Base-by-base conservation (phyloP, 75 land plant species). In the Pinus taeda region DNA sequence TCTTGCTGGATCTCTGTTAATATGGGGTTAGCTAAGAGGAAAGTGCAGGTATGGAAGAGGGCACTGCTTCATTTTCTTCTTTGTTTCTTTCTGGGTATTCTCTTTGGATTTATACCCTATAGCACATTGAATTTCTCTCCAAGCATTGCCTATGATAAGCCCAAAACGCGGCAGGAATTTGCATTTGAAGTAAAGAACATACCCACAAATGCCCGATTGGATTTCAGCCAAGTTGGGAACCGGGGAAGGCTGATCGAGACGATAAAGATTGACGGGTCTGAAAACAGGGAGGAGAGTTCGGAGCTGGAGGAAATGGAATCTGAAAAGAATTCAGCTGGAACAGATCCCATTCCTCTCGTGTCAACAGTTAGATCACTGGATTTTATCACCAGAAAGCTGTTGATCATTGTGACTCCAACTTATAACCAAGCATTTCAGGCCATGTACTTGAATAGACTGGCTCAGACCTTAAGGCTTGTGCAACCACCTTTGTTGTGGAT, bases 381-480 rank as follows among this genome's bases (percentile, higher is more conserved):
- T 80, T 59, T 57, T 24, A 33, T 36, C 30, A 36, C 82, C n/a
- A 57, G 83, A 59, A 94, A 88, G 80, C 84, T 85, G 11, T 22
- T 97, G 73, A 89, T 97, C 29, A 79, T 97, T 24, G 93, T 97
- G 33, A 94, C 97, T 1, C 93, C 99, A 55, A 94, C 93, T 12
- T 89, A 90, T 59, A 85, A 77, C 53, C 77, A 88, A 67, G 75
- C 86, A 37, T 63, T 84, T 6, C 90, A 89, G 85, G 84, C 80
- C 11, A 80, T 81, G 57, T 90, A 85, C 73, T 75, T 97, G 82
- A 87, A 81, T 30, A 80, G 95, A 8, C 62, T 97, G 72, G 90
- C 85, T 2, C 86, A 92, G 39, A 89, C 93, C 0, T 77, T 97
- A 76, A 76, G 85, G 77, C 86, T 92, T 20, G 93, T 94, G 59